A percentile compares a stretch with the other conserved stretches of the same genome.
These are phyloP conservation scores for Gastrolobium bilobum DNA, from an alignment of 306 rosid species.

Conservation along the genomic window DNA sequence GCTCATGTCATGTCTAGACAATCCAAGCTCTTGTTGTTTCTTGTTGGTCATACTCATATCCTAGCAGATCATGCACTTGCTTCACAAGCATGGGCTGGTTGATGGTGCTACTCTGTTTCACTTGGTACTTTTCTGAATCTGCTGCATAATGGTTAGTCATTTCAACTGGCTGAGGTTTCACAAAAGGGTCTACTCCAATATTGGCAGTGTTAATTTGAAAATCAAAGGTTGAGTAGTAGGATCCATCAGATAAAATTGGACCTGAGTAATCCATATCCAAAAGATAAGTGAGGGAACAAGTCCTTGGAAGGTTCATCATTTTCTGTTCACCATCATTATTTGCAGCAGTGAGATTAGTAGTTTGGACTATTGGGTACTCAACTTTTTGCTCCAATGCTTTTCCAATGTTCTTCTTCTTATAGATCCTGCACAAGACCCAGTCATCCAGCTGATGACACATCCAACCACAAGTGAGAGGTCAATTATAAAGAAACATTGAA, in stretches of 20 bases:
- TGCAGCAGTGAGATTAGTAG: constrained; percentile 34
- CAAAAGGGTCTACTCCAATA: constrained; percentile 53
- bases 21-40: constrained; percentile 30
- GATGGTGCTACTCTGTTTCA: constrained; percentile 49
- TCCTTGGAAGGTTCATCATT: constrained; percentile 70
- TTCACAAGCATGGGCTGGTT: constrained; percentile 56
- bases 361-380: constrained; percentile 55
- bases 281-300: constrained; percentile 67
- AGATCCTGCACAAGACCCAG: constrained; percentile 94
- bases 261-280: constrained; percentile 80
- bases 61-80: constrained; percentile 55
- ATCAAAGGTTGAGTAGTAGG: constrained; percentile 56
- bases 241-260: constrained; percentile 66
- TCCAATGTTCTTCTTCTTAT: constrained; percentile 71
- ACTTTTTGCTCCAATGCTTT: constrained; percentile 59
- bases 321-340: constrained; percentile 53
- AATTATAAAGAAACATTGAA: constrained; percentile 36
- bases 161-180: constrained; percentile 54
- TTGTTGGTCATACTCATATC: constrained; percentile 45
- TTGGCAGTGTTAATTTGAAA: constrained; percentile 50
- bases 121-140: constrained; percentile 60
- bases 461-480: constrained; percentile 32
- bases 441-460: constrained; percentile 81
- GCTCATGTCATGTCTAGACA: constrained; percentile 38
- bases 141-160: constrained; percentile 47